phyloP scores from a whole-genome alignment of 78 protist genomes.

The Planoprotostelium fungivorum region DNA sequence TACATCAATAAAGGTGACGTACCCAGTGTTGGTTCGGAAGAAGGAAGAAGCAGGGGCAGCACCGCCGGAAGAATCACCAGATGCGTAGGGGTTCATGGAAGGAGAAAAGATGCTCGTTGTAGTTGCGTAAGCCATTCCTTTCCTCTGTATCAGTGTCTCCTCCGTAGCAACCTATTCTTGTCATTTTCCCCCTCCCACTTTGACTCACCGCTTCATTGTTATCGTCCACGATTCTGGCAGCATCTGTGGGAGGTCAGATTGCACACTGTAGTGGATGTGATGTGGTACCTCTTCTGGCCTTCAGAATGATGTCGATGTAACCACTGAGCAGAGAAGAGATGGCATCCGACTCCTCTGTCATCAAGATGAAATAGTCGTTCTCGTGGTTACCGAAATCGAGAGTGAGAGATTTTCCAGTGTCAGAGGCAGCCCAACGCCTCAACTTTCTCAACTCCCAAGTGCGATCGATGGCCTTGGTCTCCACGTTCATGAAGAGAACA shows the following conservation, averaged over 20 bases:
- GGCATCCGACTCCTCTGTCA: constrained; percentile 36
- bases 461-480: constrained; percentile 43
- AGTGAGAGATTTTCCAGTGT: constrained; percentile 34
- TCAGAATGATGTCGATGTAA: constrained; percentile 63
- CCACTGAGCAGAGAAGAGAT: constrained; percentile 56
- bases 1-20: too few relatives aligned
- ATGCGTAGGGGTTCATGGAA: not conserved
- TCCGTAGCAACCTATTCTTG: not conserved
- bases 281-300: constrained; percentile 25
- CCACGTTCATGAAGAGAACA: constrained; percentile 31
- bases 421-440: constrained; percentile 63
- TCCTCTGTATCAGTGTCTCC: not conserved
- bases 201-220: not conserved
- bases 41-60: not conserved
- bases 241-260: too few relatives aligned
- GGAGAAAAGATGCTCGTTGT: not conserved
- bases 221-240: not conserved
- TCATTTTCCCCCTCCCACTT: not conserved
- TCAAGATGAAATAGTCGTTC: constrained; percentile 33
- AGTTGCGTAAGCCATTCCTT: not conserved
- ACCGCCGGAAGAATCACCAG: not conserved
- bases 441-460: constrained; percentile 50
- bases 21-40: not conserved
- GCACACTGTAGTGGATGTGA: too few relatives aligned
- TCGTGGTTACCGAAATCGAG: constrained; percentile 76